Evolutionary conservation across 2,329 filamentous ascomycete genomes (phyloP).

Genomic region (Pseudogymnoascus sp.): DNA sequence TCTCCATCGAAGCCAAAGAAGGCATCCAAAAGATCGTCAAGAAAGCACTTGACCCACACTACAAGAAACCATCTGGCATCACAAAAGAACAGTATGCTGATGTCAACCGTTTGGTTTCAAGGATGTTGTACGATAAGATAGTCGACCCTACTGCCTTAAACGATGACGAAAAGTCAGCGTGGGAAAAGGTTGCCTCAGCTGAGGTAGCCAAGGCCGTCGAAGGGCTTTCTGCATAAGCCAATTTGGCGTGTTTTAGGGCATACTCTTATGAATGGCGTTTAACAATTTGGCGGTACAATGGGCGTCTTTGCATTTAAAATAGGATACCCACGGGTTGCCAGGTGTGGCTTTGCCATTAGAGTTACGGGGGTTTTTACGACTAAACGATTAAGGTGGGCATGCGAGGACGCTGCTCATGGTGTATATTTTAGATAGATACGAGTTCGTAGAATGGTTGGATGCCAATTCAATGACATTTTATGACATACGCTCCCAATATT

Average conservation of each 20-base stretch:
- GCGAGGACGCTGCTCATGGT: background rate
- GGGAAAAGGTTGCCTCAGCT: constrained; percentile 67
- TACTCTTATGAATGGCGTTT: constrained; percentile 6
- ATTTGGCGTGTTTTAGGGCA: constrained; percentile 6
- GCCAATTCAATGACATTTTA: constrained; percentile 8
- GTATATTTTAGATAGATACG: constrained; percentile 8
- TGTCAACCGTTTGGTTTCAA: constrained; percentile 85
- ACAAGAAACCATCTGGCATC: constrained; percentile 68
- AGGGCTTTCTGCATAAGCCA: constrained; percentile 40
- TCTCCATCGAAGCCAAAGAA: constrained; percentile 78
- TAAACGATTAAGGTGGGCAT: constrained; percentile 1
- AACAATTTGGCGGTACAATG: constrained; percentile 1
- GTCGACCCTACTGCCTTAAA: constrained; percentile 42
- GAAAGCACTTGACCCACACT: constrained; percentile 66
- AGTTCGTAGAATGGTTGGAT: constrained; percentile 7
- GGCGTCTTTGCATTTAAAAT: constrained; percentile 1
- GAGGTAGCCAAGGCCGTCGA: constrained; percentile 73
- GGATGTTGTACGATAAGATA: constrained; percentile 70
- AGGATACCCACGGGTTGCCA: constrained; percentile 1
- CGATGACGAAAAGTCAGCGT: constrained; percentile 56
- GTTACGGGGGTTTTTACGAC: background rate
- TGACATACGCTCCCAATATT: background rate
- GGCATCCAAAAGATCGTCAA: constrained; percentile 86
- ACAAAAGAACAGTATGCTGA: constrained; percentile 84
- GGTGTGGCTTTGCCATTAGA: background rate